These are phyloP conservation scores for Glycyrrhiza uralensis DNA, from an alignment of 306 rosid species.

Conservation along the genomic window DNA sequence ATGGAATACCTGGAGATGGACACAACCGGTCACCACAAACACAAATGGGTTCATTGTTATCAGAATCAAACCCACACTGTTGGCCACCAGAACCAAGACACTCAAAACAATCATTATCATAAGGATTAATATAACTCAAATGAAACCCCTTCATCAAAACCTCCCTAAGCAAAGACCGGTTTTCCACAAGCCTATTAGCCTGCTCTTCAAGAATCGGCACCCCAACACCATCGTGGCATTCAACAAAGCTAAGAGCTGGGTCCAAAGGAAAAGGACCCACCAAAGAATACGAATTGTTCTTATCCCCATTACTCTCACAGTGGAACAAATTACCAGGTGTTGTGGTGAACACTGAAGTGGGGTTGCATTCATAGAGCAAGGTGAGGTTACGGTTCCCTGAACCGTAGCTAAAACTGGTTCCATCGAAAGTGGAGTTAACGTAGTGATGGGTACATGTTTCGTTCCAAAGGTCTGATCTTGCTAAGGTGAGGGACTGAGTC, in stretches of 20 bases:
- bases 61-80: constrained; percentile 48
- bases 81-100: constrained; percentile 35
- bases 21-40: constrained; percentile 49
- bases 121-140: constrained; percentile 38
- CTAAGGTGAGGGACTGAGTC: constrained; percentile 26
- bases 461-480: constrained; percentile 62
- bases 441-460: constrained; percentile 36
- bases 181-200: constrained; percentile 1
- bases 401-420: constrained; percentile 12
- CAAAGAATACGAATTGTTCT: constrained; percentile 42
- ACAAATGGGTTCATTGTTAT: constrained; percentile 38
- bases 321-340: constrained; percentile 31
- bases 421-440: constrained; percentile 31
- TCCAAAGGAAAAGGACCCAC: constrained; percentile 51
- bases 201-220: constrained; percentile 39
- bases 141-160: constrained; percentile 59
- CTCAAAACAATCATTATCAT: constrained; percentile 20
- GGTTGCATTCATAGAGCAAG: constrained; percentile 36
- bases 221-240: constrained; percentile 25
- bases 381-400: constrained; percentile 42
- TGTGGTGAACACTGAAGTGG: background rate
- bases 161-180: constrained; percentile 39
- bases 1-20: constrained; percentile 41
- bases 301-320: constrained; percentile 12
- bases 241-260: constrained; percentile 18